A percentile compares a stretch with the other conserved stretches of the same genome.
phyloP scores from a whole-genome alignment of 345 rosid species.

The Gynandropsis gynandra region DNA sequence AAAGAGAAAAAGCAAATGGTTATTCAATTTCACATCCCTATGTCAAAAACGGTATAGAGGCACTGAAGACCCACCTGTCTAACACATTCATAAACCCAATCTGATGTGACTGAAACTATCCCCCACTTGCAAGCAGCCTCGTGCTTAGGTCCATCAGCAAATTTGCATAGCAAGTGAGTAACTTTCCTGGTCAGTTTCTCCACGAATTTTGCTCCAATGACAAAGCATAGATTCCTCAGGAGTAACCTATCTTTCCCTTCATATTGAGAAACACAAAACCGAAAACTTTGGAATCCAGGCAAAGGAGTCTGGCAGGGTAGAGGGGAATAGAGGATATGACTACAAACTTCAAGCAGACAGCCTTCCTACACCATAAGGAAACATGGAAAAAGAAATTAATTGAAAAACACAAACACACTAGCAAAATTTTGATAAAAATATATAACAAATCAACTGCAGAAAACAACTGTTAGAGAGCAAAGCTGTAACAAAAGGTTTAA shows the following conservation, averaged over 20 bases:
- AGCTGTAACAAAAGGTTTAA: slow-evolving; percentile 1
- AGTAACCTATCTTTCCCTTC: slow-evolving; percentile 70
- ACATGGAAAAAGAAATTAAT: slow-evolving; percentile 2
- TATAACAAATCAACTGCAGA: slow-evolving; percentile 2
- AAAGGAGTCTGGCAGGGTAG: slow-evolving; percentile 79
- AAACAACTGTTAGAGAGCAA: background rate
- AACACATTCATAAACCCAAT: slow-evolving; percentile 87
- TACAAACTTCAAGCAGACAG: slow-evolving; percentile 62
- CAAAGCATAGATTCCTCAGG: slow-evolving; percentile 67
- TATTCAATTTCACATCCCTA: slow-evolving; percentile 11
- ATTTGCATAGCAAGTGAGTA: slow-evolving; percentile 84
- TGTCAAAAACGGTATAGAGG: slow-evolving; percentile 10
- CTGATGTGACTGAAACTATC: slow-evolving; percentile 49
- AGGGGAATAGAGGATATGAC: slow-evolving; percentile 87
- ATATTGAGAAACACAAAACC: slow-evolving; percentile 76
- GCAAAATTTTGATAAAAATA: slow-evolving; percentile 1
- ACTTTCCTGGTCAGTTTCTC: slow-evolving; percentile 61
- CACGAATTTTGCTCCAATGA: slow-evolving; percentile 70
- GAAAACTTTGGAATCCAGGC: slow-evolving; percentile 66
- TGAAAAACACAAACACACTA: slow-evolving; percentile 6
- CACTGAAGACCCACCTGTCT: slow-evolving; percentile 49
- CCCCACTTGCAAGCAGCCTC: slow-evolving; percentile 78
- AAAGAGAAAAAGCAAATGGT: background rate
- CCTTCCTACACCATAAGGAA: slow-evolving; percentile 52
- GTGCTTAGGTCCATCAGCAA: slow-evolving; percentile 60